Evolutionary conservation across 352 stramenopile species (phyloP).

Genomic region (Elongisporangium anandrum): DNA sequence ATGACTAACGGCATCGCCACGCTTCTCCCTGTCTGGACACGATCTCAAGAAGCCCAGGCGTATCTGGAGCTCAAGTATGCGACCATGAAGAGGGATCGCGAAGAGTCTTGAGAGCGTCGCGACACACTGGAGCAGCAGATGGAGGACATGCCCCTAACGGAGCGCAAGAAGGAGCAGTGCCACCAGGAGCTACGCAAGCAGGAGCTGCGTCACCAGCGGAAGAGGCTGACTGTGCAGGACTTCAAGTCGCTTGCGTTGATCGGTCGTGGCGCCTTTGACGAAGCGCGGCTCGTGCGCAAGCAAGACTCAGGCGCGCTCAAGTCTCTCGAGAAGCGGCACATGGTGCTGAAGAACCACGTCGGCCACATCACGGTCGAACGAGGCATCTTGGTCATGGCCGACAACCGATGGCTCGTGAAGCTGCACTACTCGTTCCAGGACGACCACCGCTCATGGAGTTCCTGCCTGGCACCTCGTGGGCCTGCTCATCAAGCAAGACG

Average conservation of each 20-base stretch:
- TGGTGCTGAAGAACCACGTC: conserved; percentile 93
- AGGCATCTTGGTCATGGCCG: conserved; percentile 92
- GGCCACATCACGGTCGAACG: conserved; percentile 96
- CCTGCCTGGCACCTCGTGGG: conserved; percentile 98
- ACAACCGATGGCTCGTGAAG: conserved; percentile 96
- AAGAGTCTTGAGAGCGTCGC: conserved; percentile 73
- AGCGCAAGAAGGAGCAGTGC: conserved; percentile 77
- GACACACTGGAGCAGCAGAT: conserved; percentile 82
- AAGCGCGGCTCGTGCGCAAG: conserved; percentile 91
- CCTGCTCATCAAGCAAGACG: conserved; percentile 99
- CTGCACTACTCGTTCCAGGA: conserved; percentile 98
- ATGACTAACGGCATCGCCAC: no score
- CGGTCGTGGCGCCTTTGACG: conserved; percentile 97
- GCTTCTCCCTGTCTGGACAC: no score
- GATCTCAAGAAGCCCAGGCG: conserved; percentile 88
- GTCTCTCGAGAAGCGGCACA: conserved; percentile 88
- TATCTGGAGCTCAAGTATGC: conserved; percentile 89
- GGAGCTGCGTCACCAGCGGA: conserved; percentile 77
- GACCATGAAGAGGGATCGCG: conserved; percentile 84
- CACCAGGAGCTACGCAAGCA: conserved; percentile 72
- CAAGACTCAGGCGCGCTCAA: conserved; percentile 87
- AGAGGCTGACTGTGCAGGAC: conserved; percentile 85
- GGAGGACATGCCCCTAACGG: conserved; percentile 70
- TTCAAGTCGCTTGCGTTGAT: conserved; percentile 98
- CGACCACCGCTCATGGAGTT: conserved; percentile 98